Base-by-base conservation (phyloP, 179 eudicot species). In the Spinacia oleracea region DNA sequence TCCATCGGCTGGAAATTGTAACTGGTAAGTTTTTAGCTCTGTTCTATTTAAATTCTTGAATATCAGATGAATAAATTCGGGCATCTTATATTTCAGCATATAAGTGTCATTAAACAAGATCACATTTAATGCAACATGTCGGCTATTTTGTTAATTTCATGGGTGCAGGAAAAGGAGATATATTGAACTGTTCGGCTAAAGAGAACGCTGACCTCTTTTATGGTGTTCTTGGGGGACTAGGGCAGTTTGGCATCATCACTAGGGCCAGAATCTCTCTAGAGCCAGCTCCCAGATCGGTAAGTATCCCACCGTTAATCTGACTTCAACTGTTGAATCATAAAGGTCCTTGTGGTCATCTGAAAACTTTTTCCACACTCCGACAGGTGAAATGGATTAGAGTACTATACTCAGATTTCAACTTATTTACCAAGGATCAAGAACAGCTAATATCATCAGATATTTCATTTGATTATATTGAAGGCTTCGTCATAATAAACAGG, bases 361-460 rank as follows among this genome's bases (percentile, higher is more conserved):
- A 34, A 29, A 15, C 1, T 35, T 12, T 32, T 32, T 45, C 72
- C 45, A 38, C 43, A 45, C 9, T 50, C 71, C 81, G 73, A 83
- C 94, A 96, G 99, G 98, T 96, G 38, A 89, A 91, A 86, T 96
- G 98, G 98, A 96, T 91, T 74, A 87, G 98, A 89, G 95, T 90
- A 77, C 86, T 96, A 2, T 96, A 96, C 75, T 86, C 91, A 20
- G 96, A 96, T 82, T 93, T 93, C 87, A 66, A 87, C 31, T 78
- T 86, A 72, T 96, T 96, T 74, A 80, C 93, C 81, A 87, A 84
- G 74, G 99, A 93, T 80, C 99, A 96, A 80, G 98, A 96, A 84
- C 81, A 77, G 63, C 84, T 96, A 51, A 93, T 93, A 81, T 89
- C 96, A 46, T 84, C 88, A 79, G 83, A 89, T 50, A 83, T 84